A percentile compares a stretch with the other conserved stretches of the same genome.
These are phyloP conservation scores for Phalaenopsis aphrodite DNA, from an alignment of 106 monocot genomes.

Conservation along the genomic window DNA sequence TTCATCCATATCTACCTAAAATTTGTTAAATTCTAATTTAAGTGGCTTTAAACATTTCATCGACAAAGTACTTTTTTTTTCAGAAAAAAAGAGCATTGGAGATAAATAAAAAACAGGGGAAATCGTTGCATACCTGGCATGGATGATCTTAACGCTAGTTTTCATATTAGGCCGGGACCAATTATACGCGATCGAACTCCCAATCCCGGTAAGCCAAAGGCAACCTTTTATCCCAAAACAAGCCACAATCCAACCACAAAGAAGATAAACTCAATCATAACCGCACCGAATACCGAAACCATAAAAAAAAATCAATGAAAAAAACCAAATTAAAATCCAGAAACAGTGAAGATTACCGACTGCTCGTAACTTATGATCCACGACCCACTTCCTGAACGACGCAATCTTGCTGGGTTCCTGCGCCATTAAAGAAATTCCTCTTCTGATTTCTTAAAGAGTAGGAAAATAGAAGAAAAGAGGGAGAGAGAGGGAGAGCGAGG, in stretches of 20 bases:
- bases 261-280: background rate
- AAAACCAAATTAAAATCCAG: background rate
- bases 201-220: slow-evolving; percentile 70
- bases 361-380: slow-evolving; percentile 72
- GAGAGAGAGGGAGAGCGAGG: background rate
- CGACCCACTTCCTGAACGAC: slow-evolving; percentile 60
- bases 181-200: slow-evolving; percentile 75
- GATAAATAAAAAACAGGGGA: background rate
- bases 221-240: slow-evolving; percentile 26
- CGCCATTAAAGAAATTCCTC: slow-evolving; percentile 27
- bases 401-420: slow-evolving; percentile 34
- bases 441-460: background rate
- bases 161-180: slow-evolving; percentile 82
- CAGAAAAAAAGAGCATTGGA: background rate
- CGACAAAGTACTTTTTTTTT: too few relatives aligned
- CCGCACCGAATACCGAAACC: slow-evolving; percentile 2
- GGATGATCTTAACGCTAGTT: slow-evolving; percentile 88
- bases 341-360: slow-evolving; percentile 46
- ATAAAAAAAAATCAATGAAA: slow-evolving; percentile 3
- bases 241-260: background rate
- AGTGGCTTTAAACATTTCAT: too few relatives aligned
- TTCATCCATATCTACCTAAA: too few relatives aligned
- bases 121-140: slow-evolving; percentile 46
- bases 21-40: too few relatives aligned
- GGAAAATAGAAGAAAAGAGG: background rate